Evolutionary conservation across 495 filamentous ascomycete genomes (phyloP), one percentile per base, ranked within the genome.

Genomic region (Copromyces sp.): DNA sequence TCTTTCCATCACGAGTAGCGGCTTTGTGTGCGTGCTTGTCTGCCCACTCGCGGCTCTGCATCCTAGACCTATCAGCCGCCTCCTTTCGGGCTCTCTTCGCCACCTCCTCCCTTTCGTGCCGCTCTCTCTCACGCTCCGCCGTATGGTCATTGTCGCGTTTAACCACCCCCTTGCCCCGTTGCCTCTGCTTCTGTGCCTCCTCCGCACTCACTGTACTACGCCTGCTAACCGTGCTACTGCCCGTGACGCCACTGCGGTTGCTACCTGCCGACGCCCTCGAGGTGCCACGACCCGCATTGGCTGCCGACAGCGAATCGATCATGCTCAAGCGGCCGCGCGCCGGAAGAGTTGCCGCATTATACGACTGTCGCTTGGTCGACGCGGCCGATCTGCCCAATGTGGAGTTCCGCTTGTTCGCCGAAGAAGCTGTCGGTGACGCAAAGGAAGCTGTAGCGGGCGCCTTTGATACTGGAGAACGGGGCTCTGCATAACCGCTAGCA

Each of bases 31-130:
- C 24, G 29, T 91, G 87, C 82, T 86, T 90, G 81, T 91, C 89
- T 4, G 90, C 90, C 91, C 91, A 93, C 80, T 90, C 88, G 41
- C 90, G 80, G 71, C 88, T 89, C 69, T 87, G 83, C 77, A 84
- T 80, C 70, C 90, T 82, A 16, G 89, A 89, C 72, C 89, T 78
- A 80, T 93, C 91, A 0, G 91, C 90, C 11, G 91, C 91, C 75
- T 86, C 86, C 74, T 87, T 83, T 69, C 89, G 81, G 7, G 90
- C 89, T 73, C 83, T 81, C 76, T 86, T 87, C 6, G 88, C 84
- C 12, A 86, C 84, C 53, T 83, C 81, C 78, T 90, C 89, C 61
- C 88, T 84, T 69, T 87, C 86, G n/a, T 80, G 78, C 73, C 80
- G 85, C 77, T 86, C 86, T 24, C 81, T 81, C 75, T 88, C 86